These are phyloP conservation scores for Clarireedia paspali DNA, from an alignment of 2,329 filamentous ascomycete genomes.

Conservation along the genomic window DNA sequence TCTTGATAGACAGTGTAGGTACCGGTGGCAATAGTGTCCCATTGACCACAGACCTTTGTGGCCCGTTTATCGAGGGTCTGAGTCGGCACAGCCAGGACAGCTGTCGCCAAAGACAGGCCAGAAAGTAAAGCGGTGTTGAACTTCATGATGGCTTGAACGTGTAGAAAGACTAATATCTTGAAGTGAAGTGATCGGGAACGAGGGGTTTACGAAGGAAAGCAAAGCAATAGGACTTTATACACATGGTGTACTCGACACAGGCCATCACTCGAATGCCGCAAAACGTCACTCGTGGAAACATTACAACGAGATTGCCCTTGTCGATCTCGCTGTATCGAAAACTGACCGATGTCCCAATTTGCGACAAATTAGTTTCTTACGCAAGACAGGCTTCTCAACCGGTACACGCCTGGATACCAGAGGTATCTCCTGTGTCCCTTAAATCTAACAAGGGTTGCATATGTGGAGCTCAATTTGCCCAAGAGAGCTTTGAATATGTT, in stretches of 20 bases:
- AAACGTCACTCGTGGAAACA: not conserved
- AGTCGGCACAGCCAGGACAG: constrained; percentile 12
- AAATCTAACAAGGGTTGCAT: not conserved
- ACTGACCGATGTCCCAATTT: not conserved
- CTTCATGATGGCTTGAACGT: constrained; percentile 10
- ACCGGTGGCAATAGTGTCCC: constrained; percentile 22
- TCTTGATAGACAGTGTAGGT: constrained; percentile 35
- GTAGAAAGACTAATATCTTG: not conserved
- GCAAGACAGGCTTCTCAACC: not conserved
- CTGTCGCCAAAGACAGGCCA: constrained; percentile 3
- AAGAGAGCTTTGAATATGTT: not conserved
- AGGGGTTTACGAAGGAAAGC: not conserved
- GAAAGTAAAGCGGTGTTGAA: constrained; percentile 10
- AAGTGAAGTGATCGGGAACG: not conserved
- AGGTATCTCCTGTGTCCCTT: not conserved
- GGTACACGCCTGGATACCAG: not conserved
- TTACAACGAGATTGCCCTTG: not conserved
- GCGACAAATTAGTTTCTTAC: not conserved
- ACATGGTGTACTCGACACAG: not conserved
- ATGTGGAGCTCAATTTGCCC: not conserved
- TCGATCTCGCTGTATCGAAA: not conserved
- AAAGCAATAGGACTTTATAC: not conserved
- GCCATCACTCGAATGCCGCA: not conserved
- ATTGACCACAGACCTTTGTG: constrained; percentile 23
- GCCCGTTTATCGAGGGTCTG: constrained; percentile 30